Conservation (phyloP, 164 flowering plant genomes). For the Piper longum region DNA sequence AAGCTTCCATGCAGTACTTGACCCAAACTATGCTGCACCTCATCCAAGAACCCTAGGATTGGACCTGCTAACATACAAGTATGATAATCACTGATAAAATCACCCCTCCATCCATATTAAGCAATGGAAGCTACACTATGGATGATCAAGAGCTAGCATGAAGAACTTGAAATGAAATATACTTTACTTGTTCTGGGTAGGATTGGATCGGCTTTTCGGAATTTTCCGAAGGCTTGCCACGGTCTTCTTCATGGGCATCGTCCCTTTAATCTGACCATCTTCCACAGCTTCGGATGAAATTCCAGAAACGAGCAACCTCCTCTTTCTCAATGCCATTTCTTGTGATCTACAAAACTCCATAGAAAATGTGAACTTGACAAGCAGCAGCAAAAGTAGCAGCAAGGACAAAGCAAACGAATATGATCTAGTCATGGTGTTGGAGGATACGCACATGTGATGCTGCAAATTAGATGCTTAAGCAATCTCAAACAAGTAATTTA, state of each 20-base stretch:
- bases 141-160: background rate
- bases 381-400: background rate
- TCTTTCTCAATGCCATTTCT: background rate
- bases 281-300: background rate
- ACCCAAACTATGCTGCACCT: background rate
- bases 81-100: background rate
- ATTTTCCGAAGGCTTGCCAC: background rate
- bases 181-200: conserved; percentile 2
- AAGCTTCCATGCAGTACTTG: background rate
- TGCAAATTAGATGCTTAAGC: background rate
- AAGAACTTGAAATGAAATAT: background rate
- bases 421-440: background rate
- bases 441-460: too few relatives aligned
- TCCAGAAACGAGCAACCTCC: background rate
- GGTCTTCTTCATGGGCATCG: background rate
- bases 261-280: background rate
- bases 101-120: background rate
- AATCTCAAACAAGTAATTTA: background rate
- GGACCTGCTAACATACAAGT: background rate
- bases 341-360: background rate
- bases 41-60: conserved; percentile 1
- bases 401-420: background rate
- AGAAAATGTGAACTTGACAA: background rate
- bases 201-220: background rate
- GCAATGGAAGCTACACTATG: background rate